Evolutionary conservation across 1,284 basidiomycete species (phyloP).

Genomic region (Puccinia brachypodii): DNA sequence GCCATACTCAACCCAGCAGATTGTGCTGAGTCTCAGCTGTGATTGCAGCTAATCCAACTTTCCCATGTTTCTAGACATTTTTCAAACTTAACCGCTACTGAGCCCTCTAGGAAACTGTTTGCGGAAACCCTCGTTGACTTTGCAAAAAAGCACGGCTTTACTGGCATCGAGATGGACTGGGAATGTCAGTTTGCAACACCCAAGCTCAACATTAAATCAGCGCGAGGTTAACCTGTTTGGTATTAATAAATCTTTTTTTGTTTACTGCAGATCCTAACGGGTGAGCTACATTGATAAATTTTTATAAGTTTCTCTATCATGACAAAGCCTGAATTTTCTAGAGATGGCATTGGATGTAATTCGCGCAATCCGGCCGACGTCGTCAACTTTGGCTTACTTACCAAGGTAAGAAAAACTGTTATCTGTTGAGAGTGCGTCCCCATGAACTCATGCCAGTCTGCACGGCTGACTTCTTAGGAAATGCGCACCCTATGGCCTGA

Average conservation of each 20-base stretch:
- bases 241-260: not conserved
- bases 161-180: slow-evolving; percentile 33
- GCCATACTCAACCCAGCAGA: no score
- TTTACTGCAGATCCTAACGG: slow-evolving; percentile 1
- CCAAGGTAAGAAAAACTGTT: not conserved
- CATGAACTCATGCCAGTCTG: no score
- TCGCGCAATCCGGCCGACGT: not conserved
- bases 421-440: no score
- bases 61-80: slow-evolving; percentile 8
- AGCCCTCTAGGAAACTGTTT: not conserved
- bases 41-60: not conserved
- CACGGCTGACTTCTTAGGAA: slow-evolving; percentile 23
- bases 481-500: slow-evolving; percentile 24
- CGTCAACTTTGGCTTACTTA: slow-evolving; percentile 25
- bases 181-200: slow-evolving; percentile 7
- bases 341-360: slow-evolving; percentile 22
- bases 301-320: not conserved
- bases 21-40: no score
- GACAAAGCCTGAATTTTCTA: not conserved
- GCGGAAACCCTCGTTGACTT: slow-evolving; percentile 12
- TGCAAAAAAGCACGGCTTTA: slow-evolving; percentile 28
- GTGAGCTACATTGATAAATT: not conserved
- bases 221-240: not conserved
- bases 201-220: not conserved
- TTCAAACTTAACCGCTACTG: slow-evolving; percentile 10